Conservation (phyloP, 495 filamentous ascomycete species). For the Glarea lozoyensis region DNA sequence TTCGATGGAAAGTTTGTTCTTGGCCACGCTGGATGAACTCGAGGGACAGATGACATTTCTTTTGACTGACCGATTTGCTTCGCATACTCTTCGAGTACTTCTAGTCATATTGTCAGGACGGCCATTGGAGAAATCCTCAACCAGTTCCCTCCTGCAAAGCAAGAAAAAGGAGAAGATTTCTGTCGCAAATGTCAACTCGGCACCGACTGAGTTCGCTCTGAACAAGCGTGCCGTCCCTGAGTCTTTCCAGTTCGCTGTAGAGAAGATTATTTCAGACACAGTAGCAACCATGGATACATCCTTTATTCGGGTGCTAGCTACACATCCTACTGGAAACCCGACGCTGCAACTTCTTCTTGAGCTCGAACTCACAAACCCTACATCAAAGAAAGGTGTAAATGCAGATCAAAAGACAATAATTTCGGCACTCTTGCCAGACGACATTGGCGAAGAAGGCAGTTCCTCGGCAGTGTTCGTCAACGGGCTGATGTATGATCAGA, state of each 20-base stretch:
- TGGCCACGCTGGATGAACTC: conserved; percentile 72
- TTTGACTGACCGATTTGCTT: conserved; percentile 81
- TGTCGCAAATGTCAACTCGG: conserved; percentile 29
- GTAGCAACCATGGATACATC: conserved; percentile 60
- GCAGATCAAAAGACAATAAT: conserved; percentile 38
- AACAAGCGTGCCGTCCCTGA: conserved; percentile 56
- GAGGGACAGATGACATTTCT: conserved; percentile 76
- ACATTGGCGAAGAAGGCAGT: conserved; percentile 46
- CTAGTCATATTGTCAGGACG: conserved; percentile 79
- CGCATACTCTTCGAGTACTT: conserved; percentile 79
- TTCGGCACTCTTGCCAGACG: conserved; percentile 54
- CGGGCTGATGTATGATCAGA: conserved; percentile 74
- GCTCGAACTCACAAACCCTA: conserved; percentile 65
- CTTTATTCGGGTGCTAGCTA: conserved; percentile 69
- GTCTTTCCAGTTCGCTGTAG: conserved; percentile 63
- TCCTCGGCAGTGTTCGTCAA: conserved; percentile 66
- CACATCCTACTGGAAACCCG: conserved; percentile 82
- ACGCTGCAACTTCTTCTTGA: conserved; percentile 79
- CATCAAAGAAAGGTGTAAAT: conserved; percentile 41
- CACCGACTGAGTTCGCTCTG: conserved; percentile 27
- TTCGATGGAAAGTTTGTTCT: conserved; percentile 78
- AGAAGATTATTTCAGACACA: conserved; percentile 69
- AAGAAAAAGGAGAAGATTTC: conserved; percentile 81
- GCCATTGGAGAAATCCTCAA: conserved; percentile 55
- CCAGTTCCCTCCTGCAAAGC: conserved; percentile 65